These are phyloP conservation scores for Diaporthe vaccinii DNA, from an alignment of 2,329 filamentous ascomycete genomes.

Conservation along the genomic window DNA sequence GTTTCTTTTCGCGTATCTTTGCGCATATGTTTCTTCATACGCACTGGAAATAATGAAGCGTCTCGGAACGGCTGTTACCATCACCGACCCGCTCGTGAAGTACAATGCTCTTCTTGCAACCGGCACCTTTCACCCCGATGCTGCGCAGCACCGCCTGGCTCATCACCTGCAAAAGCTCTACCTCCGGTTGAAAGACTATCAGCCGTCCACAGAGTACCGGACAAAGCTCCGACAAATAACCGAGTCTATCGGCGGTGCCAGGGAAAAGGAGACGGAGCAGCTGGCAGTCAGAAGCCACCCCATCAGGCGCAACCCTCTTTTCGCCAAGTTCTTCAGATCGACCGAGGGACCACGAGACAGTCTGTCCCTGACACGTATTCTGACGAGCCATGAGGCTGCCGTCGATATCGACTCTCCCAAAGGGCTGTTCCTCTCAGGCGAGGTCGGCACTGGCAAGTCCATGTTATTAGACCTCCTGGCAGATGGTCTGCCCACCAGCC, in stretches of 20 bases:
- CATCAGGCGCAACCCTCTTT: slow-evolving; percentile 70
- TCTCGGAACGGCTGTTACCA: slow-evolving; percentile 64
- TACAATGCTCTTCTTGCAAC: slow-evolving; percentile 80
- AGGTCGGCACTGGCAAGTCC: slow-evolving; percentile 86
- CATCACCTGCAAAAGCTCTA: slow-evolving; percentile 85
- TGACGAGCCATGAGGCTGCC: slow-evolving; percentile 79
- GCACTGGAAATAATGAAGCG: slow-evolving; percentile 49
- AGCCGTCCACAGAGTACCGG: slow-evolving; percentile 78
- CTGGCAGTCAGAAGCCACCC: slow-evolving; percentile 68
- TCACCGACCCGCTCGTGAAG: slow-evolving; percentile 81
- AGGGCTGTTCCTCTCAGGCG: slow-evolving; percentile 83
- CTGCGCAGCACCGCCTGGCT: slow-evolving; percentile 79
- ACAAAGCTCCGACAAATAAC: slow-evolving; percentile 74
- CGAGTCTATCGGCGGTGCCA: slow-evolving; percentile 56
- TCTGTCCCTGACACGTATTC: slow-evolving; percentile 75
- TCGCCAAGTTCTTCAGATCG: slow-evolving; percentile 70
- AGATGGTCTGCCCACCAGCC: slow-evolving; percentile 78
- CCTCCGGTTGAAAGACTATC: slow-evolving; percentile 81
- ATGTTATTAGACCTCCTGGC: slow-evolving; percentile 90
- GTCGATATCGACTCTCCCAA: slow-evolving; percentile 79
- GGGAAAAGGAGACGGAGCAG: slow-evolving; percentile 49
- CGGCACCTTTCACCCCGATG: slow-evolving; percentile 76
- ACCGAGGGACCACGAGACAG: slow-evolving; percentile 68
- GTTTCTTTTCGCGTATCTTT: neutral
- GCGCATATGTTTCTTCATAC: neutral